Base-by-base conservation (phyloP, 1,139 yeast genomes). In the Sugiyamaella xylanicola region DNA sequence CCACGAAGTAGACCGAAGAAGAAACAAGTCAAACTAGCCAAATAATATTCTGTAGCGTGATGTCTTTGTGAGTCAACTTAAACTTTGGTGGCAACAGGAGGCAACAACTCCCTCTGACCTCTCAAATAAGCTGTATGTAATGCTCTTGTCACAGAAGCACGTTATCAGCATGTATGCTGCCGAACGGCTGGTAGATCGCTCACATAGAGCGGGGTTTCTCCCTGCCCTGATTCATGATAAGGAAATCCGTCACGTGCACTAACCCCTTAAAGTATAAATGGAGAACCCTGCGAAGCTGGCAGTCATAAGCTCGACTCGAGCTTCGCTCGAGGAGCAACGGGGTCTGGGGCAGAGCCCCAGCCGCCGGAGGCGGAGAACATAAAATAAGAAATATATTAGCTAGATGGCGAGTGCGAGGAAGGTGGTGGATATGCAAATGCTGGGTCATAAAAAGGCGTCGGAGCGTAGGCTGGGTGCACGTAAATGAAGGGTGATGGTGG, bases 341-440 rank as follows among this genome's bases (percentile, higher is more conserved):
- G 32, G 39, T 45, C 48, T 32, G 48, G 32, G 36, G 48, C 48
- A 32, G 39, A n/a, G 48, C 39, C 32, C 36, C 48, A 32, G 48
- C 36, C 48, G 36, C 48, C 48, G 48, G 48, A 44, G 39, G 47
- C 47, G 9, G 13, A 25, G 29, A 21, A 16, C 25, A 13, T 43
- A 27, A 4, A 11, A n/a, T 43, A 29, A 21, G 19, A 29, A 4
- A 5, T 32, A 21, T 15, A 21, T 46, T 46, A 32, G 19, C 22
- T 46, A 46, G 29, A 46, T 36, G 50, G 13, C 15, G 37, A 15
- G 3, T 41, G 27, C 9, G 45, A 21, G 20, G 43, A 25, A 20
- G 29, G 50, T 4, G 49, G 49, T n/a, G 48, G 29, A 36, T 46
- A 46, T 46, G 50, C 50, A 46, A 46, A 46, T 46, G 50, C 41